Evolutionary conservation across 2,329 filamentous ascomycete genomes (phyloP), one percentile per base, ranked within the genome.

Genomic region (Zopfia rhizophila): DNA sequence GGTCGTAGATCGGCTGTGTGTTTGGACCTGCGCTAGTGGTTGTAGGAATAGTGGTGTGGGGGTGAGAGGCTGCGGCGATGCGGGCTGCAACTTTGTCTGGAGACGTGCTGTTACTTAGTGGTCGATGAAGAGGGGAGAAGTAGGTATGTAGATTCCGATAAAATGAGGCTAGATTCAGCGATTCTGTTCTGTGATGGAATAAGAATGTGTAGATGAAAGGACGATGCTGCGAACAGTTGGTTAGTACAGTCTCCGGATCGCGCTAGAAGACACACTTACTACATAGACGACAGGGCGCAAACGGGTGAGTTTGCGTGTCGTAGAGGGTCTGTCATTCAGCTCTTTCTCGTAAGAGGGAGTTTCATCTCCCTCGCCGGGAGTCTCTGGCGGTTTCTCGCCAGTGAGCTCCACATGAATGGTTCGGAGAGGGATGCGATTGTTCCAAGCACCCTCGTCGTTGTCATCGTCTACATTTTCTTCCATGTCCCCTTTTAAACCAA

Each of bases 161-260:
- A 61, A 79, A 78, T 8, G 65, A 62, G 2, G 71, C 57, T 6
- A 76, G 67, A 24, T 60, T 65, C 13, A 81, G 65, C 2, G 83
- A 82, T 41, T 82, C 78, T 5, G 87, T 86, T 33, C 78, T 77
- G 29, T 81, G 74, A 35, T 81, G 73, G 68, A 93, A 93, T 3
- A 94, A 75, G 50, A 94, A 87, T 1, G 86, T 82, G 66, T 89
- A 92, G 35, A 93, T 82, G 69, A 93, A 93, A 0, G 90, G 90
- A 17, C 81, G 82, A 66, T 86, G 76, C 68, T 72, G 37, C 37
- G n/a, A n/a, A 25, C 7, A 6, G 5, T 23, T 11, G n/a, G 37
- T 48, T n/a, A 39, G 41, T 21, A 36, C 17, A 10, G 24, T 8
- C 8, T 10, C 24, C 5, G 11, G 19, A 14, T 29, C 13, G 11